Evolutionary conservation across 345 rosid species (phyloP).

Genomic region (Stellera chamaejasme): DNA sequence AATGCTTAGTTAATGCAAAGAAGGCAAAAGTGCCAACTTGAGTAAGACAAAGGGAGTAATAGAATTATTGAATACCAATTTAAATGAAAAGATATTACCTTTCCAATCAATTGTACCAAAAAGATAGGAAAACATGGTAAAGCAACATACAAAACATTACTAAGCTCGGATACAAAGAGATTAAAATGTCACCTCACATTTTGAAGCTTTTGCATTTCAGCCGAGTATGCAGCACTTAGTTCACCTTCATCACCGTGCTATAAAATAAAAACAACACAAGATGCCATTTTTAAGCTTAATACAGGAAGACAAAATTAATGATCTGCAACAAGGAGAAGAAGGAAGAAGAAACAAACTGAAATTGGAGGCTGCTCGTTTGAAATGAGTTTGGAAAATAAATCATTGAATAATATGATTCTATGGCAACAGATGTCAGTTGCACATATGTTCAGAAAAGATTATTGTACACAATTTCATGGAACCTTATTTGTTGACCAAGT

Average conservation of each 20-base stretch:
- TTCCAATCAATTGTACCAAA: not conserved
- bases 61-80: too few relatives aligned
- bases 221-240: conserved; percentile 66
- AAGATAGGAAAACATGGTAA: not conserved
- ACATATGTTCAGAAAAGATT: too few relatives aligned
- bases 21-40: too few relatives aligned
- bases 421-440: too few relatives aligned
- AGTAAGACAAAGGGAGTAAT: not conserved
- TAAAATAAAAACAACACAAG: conserved; percentile 11
- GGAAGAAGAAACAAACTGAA: too few relatives aligned
- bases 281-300: conserved; percentile 4
- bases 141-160: not conserved
- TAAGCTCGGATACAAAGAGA: conserved; percentile 8
- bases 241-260: conserved; percentile 94
- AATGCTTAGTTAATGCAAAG: too few relatives aligned
- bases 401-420: not conserved
- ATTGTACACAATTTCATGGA: too few relatives aligned
- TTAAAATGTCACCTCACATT: conserved; percentile 67
- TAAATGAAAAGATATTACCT: not conserved
- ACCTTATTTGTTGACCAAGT: too few relatives aligned
- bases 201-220: conserved; percentile 73
- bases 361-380: not conserved
- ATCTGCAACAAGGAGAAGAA: too few relatives aligned
- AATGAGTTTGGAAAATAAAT: conserved; percentile 1
- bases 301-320: too few relatives aligned